Conservation (phyloP, 192 early-diverging fungal genomes). For the Haplosporangium gracile region DNA sequence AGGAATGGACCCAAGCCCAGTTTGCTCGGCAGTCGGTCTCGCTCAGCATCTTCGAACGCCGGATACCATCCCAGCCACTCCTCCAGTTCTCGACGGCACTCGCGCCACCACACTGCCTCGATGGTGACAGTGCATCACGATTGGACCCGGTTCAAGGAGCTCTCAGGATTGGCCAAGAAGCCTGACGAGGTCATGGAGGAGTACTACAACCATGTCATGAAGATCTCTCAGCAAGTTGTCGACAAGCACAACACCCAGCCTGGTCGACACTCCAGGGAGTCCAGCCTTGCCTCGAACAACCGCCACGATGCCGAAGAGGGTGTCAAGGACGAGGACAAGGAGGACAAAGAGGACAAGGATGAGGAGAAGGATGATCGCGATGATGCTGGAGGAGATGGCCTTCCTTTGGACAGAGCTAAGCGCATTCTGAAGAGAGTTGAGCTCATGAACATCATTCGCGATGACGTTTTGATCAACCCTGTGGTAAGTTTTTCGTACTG, state of each 20-base stretch:
- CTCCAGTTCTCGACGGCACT: conserved; percentile 33
- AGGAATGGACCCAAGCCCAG: conserved; percentile 49
- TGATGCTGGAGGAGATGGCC: conserved; percentile 60
- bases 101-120: conserved; percentile 30
- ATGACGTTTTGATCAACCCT: conserved; percentile 70
- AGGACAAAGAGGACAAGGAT: conserved; percentile 40
- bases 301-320: conserved; percentile 28
- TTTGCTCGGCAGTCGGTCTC: conserved; percentile 13
- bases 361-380: conserved; percentile 59
- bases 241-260: conserved; percentile 43
- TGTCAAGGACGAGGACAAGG: conserved; percentile 46
- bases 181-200: conserved; percentile 75
- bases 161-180: conserved; percentile 74
- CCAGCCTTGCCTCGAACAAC: conserved; percentile 33
- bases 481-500: conserved; percentile 17
- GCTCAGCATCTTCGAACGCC: conserved; percentile 15
- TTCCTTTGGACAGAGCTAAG: conserved; percentile 78
- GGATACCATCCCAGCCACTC: conserved; percentile 50
- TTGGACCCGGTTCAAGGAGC: conserved; percentile 80
- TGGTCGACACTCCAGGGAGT: conserved; percentile 37
- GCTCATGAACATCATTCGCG: conserved; percentile 76
- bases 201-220: conserved; percentile 72
- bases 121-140: conserved; percentile 24
- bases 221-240: conserved; percentile 71
- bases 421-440: conserved; percentile 77